A percentile compares a stretch with the other conserved stretches of the same genome.
These are phyloP conservation scores for Talaromyces rugulosus DNA, from an alignment of 2,329 filamentous ascomycete species.

Conservation along the genomic window DNA sequence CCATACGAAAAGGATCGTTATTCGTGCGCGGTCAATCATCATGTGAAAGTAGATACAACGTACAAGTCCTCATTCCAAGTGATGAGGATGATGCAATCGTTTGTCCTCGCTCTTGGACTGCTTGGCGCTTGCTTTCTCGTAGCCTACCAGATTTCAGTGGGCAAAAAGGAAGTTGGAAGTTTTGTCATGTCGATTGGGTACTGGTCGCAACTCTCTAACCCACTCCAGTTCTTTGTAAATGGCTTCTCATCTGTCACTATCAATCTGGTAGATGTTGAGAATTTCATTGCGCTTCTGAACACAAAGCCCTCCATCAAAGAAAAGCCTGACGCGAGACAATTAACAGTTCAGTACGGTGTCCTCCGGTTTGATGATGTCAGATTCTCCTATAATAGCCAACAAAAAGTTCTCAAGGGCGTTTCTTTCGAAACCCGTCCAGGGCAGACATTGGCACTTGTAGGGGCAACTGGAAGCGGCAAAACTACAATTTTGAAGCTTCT, in stretches of 20 bases:
- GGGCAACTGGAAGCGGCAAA: conserved; percentile 90
- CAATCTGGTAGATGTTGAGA: conserved; percentile 62
- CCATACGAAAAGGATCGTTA: conserved; percentile 53
- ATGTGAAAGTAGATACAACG: conserved; percentile 33
- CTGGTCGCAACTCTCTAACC: conserved; percentile 52
- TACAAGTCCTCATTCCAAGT: conserved; percentile 30
- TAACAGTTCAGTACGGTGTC: conserved; percentile 40
- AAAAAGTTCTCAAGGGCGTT: conserved; percentile 45
- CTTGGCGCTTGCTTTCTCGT: conserved; percentile 50
- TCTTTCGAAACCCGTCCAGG: conserved; percentile 46
- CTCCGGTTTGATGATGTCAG: conserved; percentile 48
- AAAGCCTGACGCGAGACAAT: conserved; percentile 26
- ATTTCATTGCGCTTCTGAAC: conserved; percentile 44
- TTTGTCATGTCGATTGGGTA: conserved; percentile 64
- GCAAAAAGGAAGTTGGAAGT: conserved; percentile 51
- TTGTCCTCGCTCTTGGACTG: conserved; percentile 46
- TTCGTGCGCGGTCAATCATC: conserved; percentile 31
- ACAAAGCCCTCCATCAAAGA: conserved; percentile 45
- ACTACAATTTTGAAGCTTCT: conserved; percentile 89
- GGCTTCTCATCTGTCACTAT: conserved; percentile 47
- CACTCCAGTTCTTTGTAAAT: conserved; percentile 49
- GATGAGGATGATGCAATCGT: conserved; percentile 40
- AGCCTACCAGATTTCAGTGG: conserved; percentile 49
- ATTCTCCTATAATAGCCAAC: conserved; percentile 51
- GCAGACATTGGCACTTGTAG: conserved; percentile 84